These are phyloP conservation scores for Crithidia fasciculata DNA, from an alignment of 208 protist genomes.

Conservation along the genomic window DNA sequence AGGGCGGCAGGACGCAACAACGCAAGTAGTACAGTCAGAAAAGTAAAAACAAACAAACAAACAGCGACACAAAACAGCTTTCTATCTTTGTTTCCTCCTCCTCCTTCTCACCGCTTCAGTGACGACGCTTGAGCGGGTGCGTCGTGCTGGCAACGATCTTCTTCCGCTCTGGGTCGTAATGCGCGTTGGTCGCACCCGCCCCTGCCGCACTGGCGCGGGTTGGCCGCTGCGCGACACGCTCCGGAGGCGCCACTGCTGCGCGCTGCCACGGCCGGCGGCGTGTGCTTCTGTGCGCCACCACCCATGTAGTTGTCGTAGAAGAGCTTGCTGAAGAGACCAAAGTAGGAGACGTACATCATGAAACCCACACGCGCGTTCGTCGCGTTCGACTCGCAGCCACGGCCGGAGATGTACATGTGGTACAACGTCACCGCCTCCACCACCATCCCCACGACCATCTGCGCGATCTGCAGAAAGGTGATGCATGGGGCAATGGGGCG, in stretches of 20 bases:
- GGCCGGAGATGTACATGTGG: constrained; percentile 39
- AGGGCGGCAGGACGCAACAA: not conserved
- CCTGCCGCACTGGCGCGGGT: too few relatives aligned
- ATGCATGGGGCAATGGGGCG: constrained; percentile 85
- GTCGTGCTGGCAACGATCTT: not conserved
- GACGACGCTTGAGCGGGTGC: constrained; percentile 15
- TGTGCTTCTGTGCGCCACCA: not conserved
- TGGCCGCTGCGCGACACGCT: too few relatives aligned
- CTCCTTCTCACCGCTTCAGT: not conserved
- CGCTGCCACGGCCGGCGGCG: not conserved
- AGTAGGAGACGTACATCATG: constrained; percentile 94
- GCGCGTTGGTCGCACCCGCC: too few relatives aligned
- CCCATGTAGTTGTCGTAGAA: constrained; percentile 84
- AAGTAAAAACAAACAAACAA: not conserved
- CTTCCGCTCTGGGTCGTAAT: not conserved
- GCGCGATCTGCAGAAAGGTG: constrained; percentile 88
- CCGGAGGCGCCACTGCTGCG: not conserved
- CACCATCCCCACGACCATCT: constrained; percentile 92
- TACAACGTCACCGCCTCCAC: constrained; percentile 62
- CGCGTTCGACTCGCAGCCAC: constrained; percentile 62
- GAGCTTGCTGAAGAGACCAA: constrained; percentile 89
- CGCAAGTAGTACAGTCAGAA: not conserved
- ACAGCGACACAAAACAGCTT: not conserved
- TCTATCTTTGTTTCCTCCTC: not conserved
- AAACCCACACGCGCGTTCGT: constrained; percentile 70